Evolutionary conservation across 768 basidiomycete species (phyloP).

Genomic region (Hygrocybe punicea): DNA sequence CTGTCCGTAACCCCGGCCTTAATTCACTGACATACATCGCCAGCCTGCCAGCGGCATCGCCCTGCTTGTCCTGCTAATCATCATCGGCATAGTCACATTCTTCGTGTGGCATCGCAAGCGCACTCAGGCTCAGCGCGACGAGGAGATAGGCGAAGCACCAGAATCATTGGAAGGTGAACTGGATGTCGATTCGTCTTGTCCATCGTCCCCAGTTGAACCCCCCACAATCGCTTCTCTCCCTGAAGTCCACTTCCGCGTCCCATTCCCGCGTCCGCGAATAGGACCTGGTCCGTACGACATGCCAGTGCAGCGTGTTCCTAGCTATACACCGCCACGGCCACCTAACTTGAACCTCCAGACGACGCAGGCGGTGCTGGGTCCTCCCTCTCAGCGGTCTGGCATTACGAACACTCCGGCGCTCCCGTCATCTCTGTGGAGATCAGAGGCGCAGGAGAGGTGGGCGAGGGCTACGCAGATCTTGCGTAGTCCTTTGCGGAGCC

Average conservation of each 20-base stretch:
- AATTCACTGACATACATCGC: background rate
- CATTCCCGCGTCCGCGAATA: background rate
- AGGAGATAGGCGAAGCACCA: background rate
- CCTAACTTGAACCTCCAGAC: background rate
- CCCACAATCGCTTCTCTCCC: background rate
- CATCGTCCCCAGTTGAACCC: background rate
- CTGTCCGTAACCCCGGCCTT: too few relatives aligned
- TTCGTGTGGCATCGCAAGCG: background rate
- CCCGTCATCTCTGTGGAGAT: background rate
- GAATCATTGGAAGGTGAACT: background rate
- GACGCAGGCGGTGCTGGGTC: background rate
- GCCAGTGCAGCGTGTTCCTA: too few relatives aligned
- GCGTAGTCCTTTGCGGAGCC: background rate
- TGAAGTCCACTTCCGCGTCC: background rate
- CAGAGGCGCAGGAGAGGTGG: background rate
- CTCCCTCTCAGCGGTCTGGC: background rate
- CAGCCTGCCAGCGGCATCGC: background rate
- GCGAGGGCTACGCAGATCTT: background rate
- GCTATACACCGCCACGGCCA: background rate
- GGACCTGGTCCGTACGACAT: background rate
- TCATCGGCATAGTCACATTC: background rate
- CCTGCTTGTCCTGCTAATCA: background rate
- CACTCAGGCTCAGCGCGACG: background rate
- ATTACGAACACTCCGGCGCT: background rate
- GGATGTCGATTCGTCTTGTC: background rate